phyloP scores from a whole-genome alignment of 225 moss, liverwort and hornwort genomes.

The Lunularia cruciata region DNA sequence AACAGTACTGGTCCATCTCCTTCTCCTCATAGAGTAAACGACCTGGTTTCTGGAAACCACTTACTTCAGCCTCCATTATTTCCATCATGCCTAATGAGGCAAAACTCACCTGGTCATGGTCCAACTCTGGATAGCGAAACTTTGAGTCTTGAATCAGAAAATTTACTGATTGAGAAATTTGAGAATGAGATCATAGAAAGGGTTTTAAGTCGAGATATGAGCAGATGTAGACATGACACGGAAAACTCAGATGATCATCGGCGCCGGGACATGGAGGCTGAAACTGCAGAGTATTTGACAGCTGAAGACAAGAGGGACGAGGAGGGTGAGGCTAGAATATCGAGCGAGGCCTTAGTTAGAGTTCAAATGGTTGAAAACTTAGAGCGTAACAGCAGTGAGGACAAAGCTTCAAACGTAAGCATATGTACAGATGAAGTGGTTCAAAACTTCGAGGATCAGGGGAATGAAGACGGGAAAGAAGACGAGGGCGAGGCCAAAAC shows the following conservation, averaged over 20 bases:
- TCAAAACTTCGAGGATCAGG: too few relatives aligned
- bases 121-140: not conserved
- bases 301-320: too few relatives aligned
- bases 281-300: not conserved
- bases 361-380: too few relatives aligned
- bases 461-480: too few relatives aligned
- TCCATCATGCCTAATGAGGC: constrained; percentile 16
- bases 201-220: not conserved
- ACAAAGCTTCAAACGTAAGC: too few relatives aligned
- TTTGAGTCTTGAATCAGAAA: not conserved
- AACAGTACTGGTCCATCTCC: not conserved
- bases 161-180: not conserved
- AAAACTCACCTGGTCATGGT: constrained; percentile 1
- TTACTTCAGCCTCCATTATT: not conserved
- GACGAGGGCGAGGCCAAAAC: not conserved
- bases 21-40: not conserved
- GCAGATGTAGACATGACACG: not conserved
- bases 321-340: too few relatives aligned
- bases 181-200: not conserved
- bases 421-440: not conserved
- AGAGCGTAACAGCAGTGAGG: too few relatives aligned
- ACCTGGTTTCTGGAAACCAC: not conserved
- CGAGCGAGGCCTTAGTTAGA: too few relatives aligned
- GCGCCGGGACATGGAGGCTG: not conserved
- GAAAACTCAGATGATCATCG: not conserved